Conservation (phyloP, 441 rosid species). For the Daphne laureola region DNA sequence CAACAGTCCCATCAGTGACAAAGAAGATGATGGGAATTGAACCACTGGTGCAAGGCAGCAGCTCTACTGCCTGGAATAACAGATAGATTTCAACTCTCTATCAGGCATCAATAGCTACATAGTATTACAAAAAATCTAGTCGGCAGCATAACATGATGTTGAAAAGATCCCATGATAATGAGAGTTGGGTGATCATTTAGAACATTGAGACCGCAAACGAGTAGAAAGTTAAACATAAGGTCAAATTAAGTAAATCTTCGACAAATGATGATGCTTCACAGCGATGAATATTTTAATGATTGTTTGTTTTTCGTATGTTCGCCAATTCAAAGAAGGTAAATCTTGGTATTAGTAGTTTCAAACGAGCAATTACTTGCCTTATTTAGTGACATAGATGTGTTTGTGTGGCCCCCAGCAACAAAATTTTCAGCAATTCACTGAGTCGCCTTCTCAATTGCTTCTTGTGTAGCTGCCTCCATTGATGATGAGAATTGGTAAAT, state of each 20-base stretch:
- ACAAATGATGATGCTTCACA: too few relatives aligned
- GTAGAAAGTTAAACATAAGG: too few relatives aligned
- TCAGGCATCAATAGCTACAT: too few relatives aligned
- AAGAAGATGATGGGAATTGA: constrained; percentile 65
- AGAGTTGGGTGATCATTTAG: not conserved
- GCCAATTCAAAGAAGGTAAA: too few relatives aligned
- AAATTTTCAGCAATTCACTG: constrained; percentile 70
- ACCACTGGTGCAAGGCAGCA: constrained; percentile 46
- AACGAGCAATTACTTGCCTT: constrained; percentile 34
- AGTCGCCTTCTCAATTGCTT: constrained; percentile 52
- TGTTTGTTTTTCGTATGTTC: too few relatives aligned
- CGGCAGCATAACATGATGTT: constrained; percentile 1
- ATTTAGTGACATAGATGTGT: constrained; percentile 64
- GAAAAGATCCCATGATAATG: not conserved
- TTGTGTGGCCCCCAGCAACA: constrained; percentile 68
- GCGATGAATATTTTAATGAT: too few relatives aligned
- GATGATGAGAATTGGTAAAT: constrained; percentile 56
- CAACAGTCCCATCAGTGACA: constrained; percentile 74
- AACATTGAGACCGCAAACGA: too few relatives aligned
- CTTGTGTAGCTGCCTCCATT: constrained; percentile 61
- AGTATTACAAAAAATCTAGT: too few relatives aligned
- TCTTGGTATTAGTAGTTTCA: too few relatives aligned
- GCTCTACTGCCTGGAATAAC: constrained; percentile 71
- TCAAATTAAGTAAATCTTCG: too few relatives aligned
- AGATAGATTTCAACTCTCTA: too few relatives aligned